Base-by-base conservation (phyloP, 2,329 filamentous ascomycete genomes). In the Arthrobotrys musiformis region DNA sequence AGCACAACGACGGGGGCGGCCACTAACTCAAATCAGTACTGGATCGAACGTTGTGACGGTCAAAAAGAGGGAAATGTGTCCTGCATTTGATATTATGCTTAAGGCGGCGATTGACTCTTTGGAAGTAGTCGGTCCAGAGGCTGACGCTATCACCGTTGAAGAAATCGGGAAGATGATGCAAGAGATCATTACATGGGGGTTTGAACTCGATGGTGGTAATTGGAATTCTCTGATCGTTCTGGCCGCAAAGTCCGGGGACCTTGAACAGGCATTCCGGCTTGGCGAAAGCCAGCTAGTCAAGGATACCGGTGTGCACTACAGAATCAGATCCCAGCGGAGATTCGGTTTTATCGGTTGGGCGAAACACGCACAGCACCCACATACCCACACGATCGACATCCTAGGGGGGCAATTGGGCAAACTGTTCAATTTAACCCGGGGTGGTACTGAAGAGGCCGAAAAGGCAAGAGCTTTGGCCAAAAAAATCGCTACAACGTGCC, bases 181-280 rank as follows among this genome's bases (percentile, higher is more conserved):
- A 56, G 42, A 69, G 2, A 76, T 76, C 13, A 35, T 64, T 17
- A 19, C 46, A 0, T 72, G 61, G 61, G 74, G 74, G 4, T 78
- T 78, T 13, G 66, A 70, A 4, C 66, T 78, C n/a, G 74, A 78
- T 13, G 68, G 68, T 40, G 62, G 68, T 11, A 78, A 78, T 40
- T 78, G 74, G 74, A 78, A 78, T 24, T 62, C 52, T 33, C 30
- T 70, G 52, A 72, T 78, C 17, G 66, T 70, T 17, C 26, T 70
- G 44, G 5, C 70, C 9, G 56, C 67, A 24, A 48, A 33, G 2
- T 72, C 37, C 24, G 74, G 74, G 13, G 74, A 78, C 24, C 61
- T 78, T 4, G 48, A 62, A n/a, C 67, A 78, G 30, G 60, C 74
- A 7, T 78, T 70, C 19, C 26, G 26, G 15, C 35, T 70, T 1